These are phyloP conservation scores for Ceriops decandra DNA, from an alignment of 345 rosid species.

Conservation along the genomic window DNA sequence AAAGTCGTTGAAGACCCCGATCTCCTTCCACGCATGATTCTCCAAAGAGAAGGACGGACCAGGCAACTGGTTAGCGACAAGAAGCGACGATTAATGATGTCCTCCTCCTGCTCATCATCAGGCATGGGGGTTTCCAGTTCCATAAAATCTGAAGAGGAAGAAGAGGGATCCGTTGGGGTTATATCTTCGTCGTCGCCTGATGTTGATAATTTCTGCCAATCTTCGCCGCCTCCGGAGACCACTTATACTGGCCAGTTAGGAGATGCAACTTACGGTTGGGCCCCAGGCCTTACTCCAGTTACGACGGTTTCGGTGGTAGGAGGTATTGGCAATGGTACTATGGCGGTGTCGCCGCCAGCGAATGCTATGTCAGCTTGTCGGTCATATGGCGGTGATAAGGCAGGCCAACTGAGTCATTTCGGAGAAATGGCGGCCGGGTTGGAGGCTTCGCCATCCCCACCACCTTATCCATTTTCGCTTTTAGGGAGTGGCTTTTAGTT, in stretches of 20 bases:
- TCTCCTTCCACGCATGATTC: conserved; percentile 61
- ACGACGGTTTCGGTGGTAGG: background rate
- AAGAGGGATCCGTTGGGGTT: conserved; percentile 34
- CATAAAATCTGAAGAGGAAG: conserved; percentile 54
- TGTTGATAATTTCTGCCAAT: conserved; percentile 17
- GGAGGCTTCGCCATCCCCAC: conserved; percentile 37
- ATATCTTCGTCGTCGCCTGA: conserved; percentile 35
- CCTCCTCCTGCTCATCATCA: conserved; percentile 33
- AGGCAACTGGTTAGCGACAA: conserved; percentile 32
- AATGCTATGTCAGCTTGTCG: conserved; percentile 19
- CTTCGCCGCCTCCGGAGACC: conserved; percentile 38
- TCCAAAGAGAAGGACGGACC: conserved; percentile 42
- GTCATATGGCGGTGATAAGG: conserved; percentile 13
- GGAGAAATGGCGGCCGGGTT: conserved; percentile 40
- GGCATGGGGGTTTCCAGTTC: conserved; percentile 45
- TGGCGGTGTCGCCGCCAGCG: conserved; percentile 19
- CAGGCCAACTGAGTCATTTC: conserved; percentile 31
- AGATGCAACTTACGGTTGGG: conserved; percentile 6
- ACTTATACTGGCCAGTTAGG: conserved; percentile 30
- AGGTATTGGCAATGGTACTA: conserved; percentile 7
- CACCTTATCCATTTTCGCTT: conserved; percentile 80
- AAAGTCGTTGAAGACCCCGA: conserved; percentile 81
- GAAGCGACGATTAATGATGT: conserved; percentile 46
- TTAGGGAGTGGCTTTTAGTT: conserved; percentile 71
- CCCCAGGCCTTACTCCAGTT: background rate